Evolutionary conservation across 2,329 filamentous ascomycete genomes (phyloP).

Genomic region (Fusarium continuum): DNA sequence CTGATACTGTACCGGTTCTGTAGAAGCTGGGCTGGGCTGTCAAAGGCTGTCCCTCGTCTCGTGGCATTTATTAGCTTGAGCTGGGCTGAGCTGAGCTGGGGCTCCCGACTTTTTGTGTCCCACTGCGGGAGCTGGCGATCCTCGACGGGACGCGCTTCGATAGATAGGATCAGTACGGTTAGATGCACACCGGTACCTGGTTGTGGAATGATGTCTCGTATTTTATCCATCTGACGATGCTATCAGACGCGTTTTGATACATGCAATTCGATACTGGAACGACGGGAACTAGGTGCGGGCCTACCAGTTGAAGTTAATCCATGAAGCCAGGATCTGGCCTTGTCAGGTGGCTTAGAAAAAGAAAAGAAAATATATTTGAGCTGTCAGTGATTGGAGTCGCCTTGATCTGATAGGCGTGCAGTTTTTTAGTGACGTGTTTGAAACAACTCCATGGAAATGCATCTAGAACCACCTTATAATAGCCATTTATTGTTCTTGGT

Average conservation of each 20-base stretch:
- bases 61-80: constrained; percentile 16
- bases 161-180: constrained; percentile 25
- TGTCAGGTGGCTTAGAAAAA: constrained; percentile 8
- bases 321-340: constrained; percentile 17
- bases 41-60: constrained; percentile 9
- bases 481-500: too few species aligned
- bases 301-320: constrained; percentile 15
- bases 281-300: constrained; percentile 10
- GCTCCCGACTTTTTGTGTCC: constrained; percentile 37
- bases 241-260: neutral
- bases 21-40: too few species aligned
- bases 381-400: neutral
- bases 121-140: constrained; percentile 23
- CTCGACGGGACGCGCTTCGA: constrained; percentile 19
- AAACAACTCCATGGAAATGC: neutral
- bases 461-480: neutral
- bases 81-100: constrained; percentile 13
- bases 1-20: too few species aligned
- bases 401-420: neutral
- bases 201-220: constrained; percentile 9
- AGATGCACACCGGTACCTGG: constrained; percentile 40
- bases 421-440: too few species aligned
- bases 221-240: constrained; percentile 12
- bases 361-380: constrained; percentile 7
- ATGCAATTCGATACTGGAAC: constrained; percentile 19